Evolutionary conservation across 768 basidiomycete genomes (phyloP).

Genomic region (Amanita rimosa): DNA sequence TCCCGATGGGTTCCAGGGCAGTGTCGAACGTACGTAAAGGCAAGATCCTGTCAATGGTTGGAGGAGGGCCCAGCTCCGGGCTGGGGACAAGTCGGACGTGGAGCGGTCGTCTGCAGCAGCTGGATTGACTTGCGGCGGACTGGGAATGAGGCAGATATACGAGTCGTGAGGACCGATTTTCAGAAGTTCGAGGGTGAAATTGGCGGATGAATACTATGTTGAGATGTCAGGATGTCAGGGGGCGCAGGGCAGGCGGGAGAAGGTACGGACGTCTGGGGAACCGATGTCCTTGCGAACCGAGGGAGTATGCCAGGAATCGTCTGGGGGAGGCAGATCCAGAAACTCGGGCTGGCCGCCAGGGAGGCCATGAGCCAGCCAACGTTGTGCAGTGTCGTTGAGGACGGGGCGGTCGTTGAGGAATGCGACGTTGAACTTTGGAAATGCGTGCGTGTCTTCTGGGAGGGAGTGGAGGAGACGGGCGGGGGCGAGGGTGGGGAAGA

Average conservation of each 20-base stretch:
- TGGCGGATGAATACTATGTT: too few relatives aligned
- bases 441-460: slow-evolving; percentile 72
- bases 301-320: slow-evolving; percentile 25
- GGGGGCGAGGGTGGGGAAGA: slow-evolving; percentile 18
- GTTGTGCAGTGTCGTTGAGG: slow-evolving; percentile 56
- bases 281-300: slow-evolving; percentile 49
- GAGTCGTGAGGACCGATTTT: slow-evolving; percentile 57
- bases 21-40: slow-evolving; percentile 60
- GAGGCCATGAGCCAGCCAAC: slow-evolving; percentile 66
- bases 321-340: slow-evolving; percentile 51
- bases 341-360: slow-evolving; percentile 71
- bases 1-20: slow-evolving; percentile 15
- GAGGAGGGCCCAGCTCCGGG: slow-evolving; percentile 74
- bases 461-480: slow-evolving; percentile 53
- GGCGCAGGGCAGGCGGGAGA: neutral
- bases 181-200: slow-evolving; percentile 60
- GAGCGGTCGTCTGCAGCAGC: slow-evolving; percentile 37
- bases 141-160: slow-evolving; percentile 74
- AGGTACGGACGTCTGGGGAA: slow-evolving; percentile 24
- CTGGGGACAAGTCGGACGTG: slow-evolving; percentile 51
- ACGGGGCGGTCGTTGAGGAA: slow-evolving; percentile 77
- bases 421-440: slow-evolving; percentile 70
- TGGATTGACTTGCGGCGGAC: slow-evolving; percentile 36
- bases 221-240: slow-evolving; percentile 7
- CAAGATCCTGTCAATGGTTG: slow-evolving; percentile 72